These are phyloP conservation scores for Coemansia sp. DNA, from an alignment of 192 early-diverging fungal species.

Conservation along the genomic window DNA sequence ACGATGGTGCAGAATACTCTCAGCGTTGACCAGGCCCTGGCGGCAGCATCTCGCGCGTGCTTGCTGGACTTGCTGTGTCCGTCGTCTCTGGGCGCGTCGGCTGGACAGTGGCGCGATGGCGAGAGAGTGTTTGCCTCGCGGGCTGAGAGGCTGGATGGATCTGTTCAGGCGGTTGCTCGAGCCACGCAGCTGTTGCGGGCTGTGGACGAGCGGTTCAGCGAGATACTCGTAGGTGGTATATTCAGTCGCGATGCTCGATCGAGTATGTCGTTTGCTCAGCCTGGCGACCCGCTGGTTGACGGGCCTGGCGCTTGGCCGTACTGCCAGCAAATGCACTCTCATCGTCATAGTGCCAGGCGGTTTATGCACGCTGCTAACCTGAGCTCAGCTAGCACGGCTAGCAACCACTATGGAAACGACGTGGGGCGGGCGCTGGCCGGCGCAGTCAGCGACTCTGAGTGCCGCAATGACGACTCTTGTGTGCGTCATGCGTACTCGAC, in stretches of 20 bases:
- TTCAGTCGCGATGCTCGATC: conserved; percentile 41
- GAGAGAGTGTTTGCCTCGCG: conserved; percentile 24
- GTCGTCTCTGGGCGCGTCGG: conserved; percentile 13
- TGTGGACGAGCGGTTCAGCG: conserved; percentile 43
- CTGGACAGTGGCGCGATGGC: conserved; percentile 3
- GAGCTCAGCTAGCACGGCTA: conserved; percentile 45
- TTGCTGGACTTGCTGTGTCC: conserved; percentile 44
- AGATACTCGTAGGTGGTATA: conserved; percentile 47
- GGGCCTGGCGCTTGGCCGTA: conserved; percentile 25
- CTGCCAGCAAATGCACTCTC: conserved; percentile 1
- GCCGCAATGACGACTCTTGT: neutral
- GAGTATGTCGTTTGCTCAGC: conserved; percentile 40
- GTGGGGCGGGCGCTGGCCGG: conserved; percentile 7
- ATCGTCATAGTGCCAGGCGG: conserved; percentile 15
- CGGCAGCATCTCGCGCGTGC: conserved; percentile 56
- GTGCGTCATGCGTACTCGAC: conserved; percentile 13
- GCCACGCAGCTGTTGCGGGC: conserved; percentile 48
- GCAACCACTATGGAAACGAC: conserved; percentile 18
- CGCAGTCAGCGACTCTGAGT: conserved; percentile 13
- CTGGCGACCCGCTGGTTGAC: conserved; percentile 40
- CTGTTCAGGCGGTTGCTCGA: conserved; percentile 29
- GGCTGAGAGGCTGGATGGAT: conserved; percentile 24
- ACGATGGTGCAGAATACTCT: conserved; percentile 79
- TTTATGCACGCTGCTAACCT: conserved; percentile 37
- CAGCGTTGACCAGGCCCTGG: conserved; percentile 85